These are phyloP conservation scores for Tuber brumale DNA, from an alignment of 495 filamentous ascomycete genomes.

Conservation along the genomic window DNA sequence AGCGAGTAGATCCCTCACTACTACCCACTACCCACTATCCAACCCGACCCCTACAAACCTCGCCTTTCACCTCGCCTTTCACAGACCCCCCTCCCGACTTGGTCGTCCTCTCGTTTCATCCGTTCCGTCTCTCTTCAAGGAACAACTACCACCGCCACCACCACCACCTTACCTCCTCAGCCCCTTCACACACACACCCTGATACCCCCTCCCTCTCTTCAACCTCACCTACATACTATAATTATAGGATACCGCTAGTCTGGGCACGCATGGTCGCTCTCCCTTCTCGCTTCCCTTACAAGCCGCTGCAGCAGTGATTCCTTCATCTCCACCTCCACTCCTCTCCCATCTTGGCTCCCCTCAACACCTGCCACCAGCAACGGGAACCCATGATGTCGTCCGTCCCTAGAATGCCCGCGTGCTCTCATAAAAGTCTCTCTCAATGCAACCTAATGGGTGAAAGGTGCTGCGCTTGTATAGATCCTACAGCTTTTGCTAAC, in stretches of 20 bases:
- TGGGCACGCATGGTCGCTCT: not conserved
- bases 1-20: constrained; percentile 2
- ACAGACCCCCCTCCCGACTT: not conserved
- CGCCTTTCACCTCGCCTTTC: not conserved
- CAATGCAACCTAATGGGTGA: not conserved
- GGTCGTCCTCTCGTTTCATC: not conserved
- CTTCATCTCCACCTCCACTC: not conserved
- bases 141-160: not conserved
- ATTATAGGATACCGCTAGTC: not conserved
- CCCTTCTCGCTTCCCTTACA: not conserved
- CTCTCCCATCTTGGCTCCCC: not conserved
- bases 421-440: not conserved
- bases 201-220: not conserved
- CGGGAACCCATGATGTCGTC: not conserved
- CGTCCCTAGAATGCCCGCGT: not conserved
- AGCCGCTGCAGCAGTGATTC: not conserved
- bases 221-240: not conserved
- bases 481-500: not conserved
- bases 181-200: not conserved
- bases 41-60: not conserved
- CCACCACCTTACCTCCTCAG: not conserved
- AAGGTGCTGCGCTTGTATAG: not conserved
- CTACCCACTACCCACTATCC: not conserved
- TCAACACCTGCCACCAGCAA: not conserved
- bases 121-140: not conserved